Conservation (phyloP, 306 rosid genomes). For the Herpetospermum pedunculosum region DNA sequence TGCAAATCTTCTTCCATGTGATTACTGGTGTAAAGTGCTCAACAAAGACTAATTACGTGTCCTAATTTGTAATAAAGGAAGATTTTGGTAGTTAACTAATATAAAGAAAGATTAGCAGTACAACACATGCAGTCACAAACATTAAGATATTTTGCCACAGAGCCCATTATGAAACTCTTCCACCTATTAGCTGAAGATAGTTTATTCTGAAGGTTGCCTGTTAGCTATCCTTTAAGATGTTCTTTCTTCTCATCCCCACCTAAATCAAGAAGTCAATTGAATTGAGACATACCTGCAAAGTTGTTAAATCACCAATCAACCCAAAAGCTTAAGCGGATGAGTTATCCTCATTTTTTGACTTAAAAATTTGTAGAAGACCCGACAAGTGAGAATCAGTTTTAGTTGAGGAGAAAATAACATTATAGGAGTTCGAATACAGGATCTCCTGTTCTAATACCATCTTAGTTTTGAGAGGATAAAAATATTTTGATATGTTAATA, state of each 20-base stretch:
- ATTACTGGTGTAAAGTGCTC: slow-evolving; percentile 3
- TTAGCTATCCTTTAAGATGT: not conserved
- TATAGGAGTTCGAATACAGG: no score
- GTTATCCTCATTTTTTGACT: no score
- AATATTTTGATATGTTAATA: no score
- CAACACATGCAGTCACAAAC: not conserved
- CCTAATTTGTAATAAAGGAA: slow-evolving; percentile 1
- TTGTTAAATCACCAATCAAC: no score
- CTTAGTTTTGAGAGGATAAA: no score
- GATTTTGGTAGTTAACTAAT: not conserved
- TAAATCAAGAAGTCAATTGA: not conserved
- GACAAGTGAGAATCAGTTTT: no score
- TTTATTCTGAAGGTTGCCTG: slow-evolving; percentile 9
- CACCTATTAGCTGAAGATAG: slow-evolving; percentile 2
- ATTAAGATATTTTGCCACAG: slow-evolving; percentile 1
- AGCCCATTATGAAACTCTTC: not conserved
- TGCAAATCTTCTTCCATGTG: slow-evolving; percentile 8
- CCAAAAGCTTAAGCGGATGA: no score
- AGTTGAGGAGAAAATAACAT: no score
- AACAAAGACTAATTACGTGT: slow-evolving; percentile 6
- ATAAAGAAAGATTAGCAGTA: not conserved
- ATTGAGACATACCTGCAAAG: not conserved
- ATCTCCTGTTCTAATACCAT: no score
- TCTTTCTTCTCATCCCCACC: not conserved
- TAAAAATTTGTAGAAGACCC: no score